Percentiles rank a stretch among this genome's conserved stretches.
These are phyloP conservation scores for Lophium mytilinum DNA, from an alignment of 495 filamentous ascomycete genomes.

Conservation along the genomic window DNA sequence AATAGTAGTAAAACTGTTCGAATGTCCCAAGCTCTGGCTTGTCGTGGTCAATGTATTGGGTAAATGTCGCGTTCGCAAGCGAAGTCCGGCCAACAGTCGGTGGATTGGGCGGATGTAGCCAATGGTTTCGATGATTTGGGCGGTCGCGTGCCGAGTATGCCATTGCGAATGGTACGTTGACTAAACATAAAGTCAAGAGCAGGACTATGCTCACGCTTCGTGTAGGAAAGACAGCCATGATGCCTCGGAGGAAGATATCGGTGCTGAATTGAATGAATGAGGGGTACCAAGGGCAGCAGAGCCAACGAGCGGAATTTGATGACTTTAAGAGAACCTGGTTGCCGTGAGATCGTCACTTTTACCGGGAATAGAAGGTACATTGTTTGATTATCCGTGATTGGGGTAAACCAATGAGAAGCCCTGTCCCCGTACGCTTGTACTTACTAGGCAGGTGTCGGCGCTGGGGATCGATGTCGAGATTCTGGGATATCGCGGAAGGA, in stretches of 20 bases:
- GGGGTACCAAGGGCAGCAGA: background rate
- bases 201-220: background rate
- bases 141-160: background rate
- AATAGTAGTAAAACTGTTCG: conserved; percentile 46
- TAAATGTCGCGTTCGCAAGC: conserved; percentile 32
- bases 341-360: too few relatives aligned
- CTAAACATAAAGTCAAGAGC: background rate
- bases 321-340: too few relatives aligned
- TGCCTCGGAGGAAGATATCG: background rate
- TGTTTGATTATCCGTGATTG: too few relatives aligned
- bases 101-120: background rate
- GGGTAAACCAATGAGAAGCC: too few relatives aligned
- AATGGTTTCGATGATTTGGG: background rate
- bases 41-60: conserved; percentile 48
- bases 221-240: background rate
- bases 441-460: too few relatives aligned
- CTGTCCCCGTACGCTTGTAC: too few relatives aligned
- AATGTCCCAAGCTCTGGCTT: conserved; percentile 48
- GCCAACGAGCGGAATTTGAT: background rate
- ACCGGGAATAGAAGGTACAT: too few relatives aligned
- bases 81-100: background rate
- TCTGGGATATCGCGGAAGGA: too few relatives aligned
- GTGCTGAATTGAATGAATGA: background rate
- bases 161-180: background rate
- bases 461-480: too few relatives aligned